These are phyloP conservation scores for Adansonia gregorii DNA, from an alignment of 441 rosid genomes.

Conservation along the genomic window DNA sequence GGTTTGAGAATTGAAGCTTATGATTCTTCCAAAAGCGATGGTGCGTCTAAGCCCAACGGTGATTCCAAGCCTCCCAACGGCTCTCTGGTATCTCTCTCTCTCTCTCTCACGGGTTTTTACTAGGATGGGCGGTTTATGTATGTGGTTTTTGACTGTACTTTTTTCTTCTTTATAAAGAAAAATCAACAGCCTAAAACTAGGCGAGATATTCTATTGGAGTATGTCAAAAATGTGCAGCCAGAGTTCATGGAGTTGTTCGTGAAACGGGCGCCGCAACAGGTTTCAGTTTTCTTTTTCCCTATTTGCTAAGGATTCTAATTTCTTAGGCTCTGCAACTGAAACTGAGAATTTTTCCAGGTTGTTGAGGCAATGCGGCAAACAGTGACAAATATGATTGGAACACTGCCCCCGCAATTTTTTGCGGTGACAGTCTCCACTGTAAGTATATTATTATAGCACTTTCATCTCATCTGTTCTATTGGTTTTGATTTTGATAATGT, in stretches of 20 bases:
- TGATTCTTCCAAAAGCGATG: constrained; percentile 57
- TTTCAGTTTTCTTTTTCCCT: constrained; percentile 25
- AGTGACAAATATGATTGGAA: constrained; percentile 91
- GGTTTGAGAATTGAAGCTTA: constrained; percentile 56
- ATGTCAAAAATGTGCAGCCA: constrained; percentile 92
- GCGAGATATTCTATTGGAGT: constrained; percentile 87
- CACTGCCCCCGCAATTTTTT: constrained; percentile 87
- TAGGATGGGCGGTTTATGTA: constrained; percentile 22
- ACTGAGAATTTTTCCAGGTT: constrained; percentile 46
- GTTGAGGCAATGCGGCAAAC: constrained; percentile 97
- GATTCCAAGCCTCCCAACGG: constrained; percentile 72
- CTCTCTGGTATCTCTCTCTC: constrained; percentile 50
- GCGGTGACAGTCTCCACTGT: constrained; percentile 83
- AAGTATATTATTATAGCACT: constrained; percentile 37
- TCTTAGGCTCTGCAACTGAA: constrained; percentile 7
- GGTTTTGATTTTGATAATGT: constrained; percentile 5
- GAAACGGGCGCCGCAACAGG: constrained; percentile 91
- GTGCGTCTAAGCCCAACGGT: constrained; percentile 44
- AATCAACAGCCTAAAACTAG: constrained; percentile 61
- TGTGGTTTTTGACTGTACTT: constrained; percentile 26
- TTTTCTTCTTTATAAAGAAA: constrained; percentile 19
- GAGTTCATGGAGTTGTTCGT: constrained; percentile 94
- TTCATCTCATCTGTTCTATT: background rate
- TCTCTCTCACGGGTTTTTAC: background rate
- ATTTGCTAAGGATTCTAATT: constrained; percentile 24